Base-by-base conservation (phyloP, 345 rosid genomes). In the Arabis alpina region DNA sequence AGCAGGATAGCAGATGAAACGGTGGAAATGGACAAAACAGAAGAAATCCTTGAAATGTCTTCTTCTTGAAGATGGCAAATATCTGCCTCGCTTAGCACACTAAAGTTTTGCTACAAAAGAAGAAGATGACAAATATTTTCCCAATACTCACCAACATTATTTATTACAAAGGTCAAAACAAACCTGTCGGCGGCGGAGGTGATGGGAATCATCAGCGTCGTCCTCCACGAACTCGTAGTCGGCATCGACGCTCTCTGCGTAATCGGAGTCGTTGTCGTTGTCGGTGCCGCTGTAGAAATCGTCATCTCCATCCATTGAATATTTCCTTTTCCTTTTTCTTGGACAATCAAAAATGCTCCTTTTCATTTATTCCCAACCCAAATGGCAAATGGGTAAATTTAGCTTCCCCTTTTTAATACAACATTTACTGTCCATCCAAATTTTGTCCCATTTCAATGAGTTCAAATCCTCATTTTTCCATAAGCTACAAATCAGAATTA, bases 201-300 rank as follows among this genome's bases (percentile, higher is more conserved):
- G 88, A 56, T 84, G 88, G 53, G 89, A 84, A 79, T 90, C 96
- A 73, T 86, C 93, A 53, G 87, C 80, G 64, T 78, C 91, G 74
- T 90, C 77, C 32, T 87, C 93, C 43, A 87, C 82, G 80, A 89
- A 89, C 79, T 78, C 88, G 65, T 81, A 90, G 58, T 85, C 96
- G 50, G 79, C 86, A 14, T 87, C 88, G 34, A 83, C 85, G 65
- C 80, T 84, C 51, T 80, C 88, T 45, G 72, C 66, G 56, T 62
- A 72, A 51, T 44, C 77, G 15, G 64, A 75, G 4, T 80, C 83
- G 64, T 82, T 91, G 12, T 82, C 91, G 32, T 79, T 82, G 63
- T 83, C 93, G 37, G 82, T 85, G 68, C 92, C 93, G 77, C 92
- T 85, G 74, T 90, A 90, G 84, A 86, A 88, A 77, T 83, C 89